Evolutionary conservation across 345 rosid species (phyloP).

Genomic region (Cardamine resedifolia): DNA sequence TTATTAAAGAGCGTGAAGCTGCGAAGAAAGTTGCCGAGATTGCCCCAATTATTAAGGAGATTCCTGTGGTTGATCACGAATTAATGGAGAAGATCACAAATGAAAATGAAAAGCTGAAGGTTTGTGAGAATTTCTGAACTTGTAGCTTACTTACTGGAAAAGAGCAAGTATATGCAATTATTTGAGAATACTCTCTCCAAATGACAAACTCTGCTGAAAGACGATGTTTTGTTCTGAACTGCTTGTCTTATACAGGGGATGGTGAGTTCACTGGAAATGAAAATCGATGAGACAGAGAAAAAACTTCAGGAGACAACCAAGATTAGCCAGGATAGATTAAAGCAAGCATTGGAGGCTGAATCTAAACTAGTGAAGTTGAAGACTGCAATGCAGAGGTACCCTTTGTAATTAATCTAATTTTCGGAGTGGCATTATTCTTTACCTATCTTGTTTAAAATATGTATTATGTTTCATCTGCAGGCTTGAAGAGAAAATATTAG

Average conservation of each 20-base stretch:
- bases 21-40: slow-evolving; percentile 63
- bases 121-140: slow-evolving; percentile 40
- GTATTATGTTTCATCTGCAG: slow-evolving; percentile 47
- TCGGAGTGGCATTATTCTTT: slow-evolving; percentile 4
- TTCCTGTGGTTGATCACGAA: slow-evolving; percentile 72
- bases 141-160: slow-evolving; percentile 11
- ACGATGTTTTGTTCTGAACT: neutral
- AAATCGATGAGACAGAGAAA: slow-evolving; percentile 88
- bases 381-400: slow-evolving; percentile 89
- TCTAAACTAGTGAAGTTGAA: slow-evolving; percentile 76
- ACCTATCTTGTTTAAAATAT: neutral
- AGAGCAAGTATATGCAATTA: slow-evolving; percentile 7
- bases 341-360: slow-evolving; percentile 92
- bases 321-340: slow-evolving; percentile 86
- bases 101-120: slow-evolving; percentile 97
- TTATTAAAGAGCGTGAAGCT: slow-evolving; percentile 73
- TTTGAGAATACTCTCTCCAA: neutral
- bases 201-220: neutral
- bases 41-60: slow-evolving; percentile 81
- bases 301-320: slow-evolving; percentile 81
- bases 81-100: slow-evolving; percentile 73
- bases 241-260: slow-evolving; percentile 53
- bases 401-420: neutral
- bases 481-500: slow-evolving; percentile 81
- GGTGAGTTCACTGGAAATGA: slow-evolving; percentile 80